Conservation (phyloP, 2,329 filamentous ascomycete species). For the Xylariaceae sp. region DNA sequence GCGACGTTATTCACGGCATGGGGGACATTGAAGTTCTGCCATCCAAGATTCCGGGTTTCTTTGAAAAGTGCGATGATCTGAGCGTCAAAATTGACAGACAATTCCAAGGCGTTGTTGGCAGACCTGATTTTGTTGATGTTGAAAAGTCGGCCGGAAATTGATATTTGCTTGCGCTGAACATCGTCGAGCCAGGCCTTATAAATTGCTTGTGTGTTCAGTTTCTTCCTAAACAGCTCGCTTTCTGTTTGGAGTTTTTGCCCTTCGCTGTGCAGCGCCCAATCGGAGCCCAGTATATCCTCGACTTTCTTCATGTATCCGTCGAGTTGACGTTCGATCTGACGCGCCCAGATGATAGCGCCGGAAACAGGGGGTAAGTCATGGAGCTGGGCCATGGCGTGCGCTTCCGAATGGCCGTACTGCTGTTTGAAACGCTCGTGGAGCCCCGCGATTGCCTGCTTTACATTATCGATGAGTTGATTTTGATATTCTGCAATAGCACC, state of each 20-base stretch:
- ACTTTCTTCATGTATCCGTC: conserved; percentile 98
- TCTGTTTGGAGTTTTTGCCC: conserved; percentile 91
- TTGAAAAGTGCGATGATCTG: conserved; percentile 98
- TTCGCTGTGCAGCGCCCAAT: conserved; percentile 92
- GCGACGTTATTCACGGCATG: conserved; percentile 93
- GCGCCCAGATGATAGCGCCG: conserved; percentile 95
- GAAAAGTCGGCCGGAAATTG: conserved; percentile 89
- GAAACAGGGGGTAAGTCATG: conserved; percentile 94
- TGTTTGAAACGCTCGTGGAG: conserved; percentile 98
- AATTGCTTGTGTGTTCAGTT: conserved; percentile 88
- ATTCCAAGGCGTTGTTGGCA: conserved; percentile 82
- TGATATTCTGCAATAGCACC: conserved; percentile 98
- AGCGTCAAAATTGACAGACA: conserved; percentile 93
- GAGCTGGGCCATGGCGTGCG: conserved; percentile 95
- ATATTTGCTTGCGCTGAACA: conserved; percentile 81
- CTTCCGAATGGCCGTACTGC: conserved; percentile 96
- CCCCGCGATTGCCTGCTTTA: conserved; percentile 90
- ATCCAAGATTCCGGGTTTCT: conserved; percentile 91
- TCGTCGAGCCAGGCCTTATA: conserved; percentile 95
- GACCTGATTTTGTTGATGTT: conserved; percentile 83
- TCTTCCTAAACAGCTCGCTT: conserved; percentile 90
- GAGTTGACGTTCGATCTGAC: conserved; percentile 93
- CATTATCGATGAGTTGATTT: conserved; percentile 94
- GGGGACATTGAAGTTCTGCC: conserved; percentile 91
- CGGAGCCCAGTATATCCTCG: conserved; percentile 91